Percentiles rank a stretch among this genome's conserved stretches.
These are phyloP conservation scores for Aspergillus cristatus DNA, from an alignment of 495 filamentous ascomycete genomes.

Conservation along the genomic window DNA sequence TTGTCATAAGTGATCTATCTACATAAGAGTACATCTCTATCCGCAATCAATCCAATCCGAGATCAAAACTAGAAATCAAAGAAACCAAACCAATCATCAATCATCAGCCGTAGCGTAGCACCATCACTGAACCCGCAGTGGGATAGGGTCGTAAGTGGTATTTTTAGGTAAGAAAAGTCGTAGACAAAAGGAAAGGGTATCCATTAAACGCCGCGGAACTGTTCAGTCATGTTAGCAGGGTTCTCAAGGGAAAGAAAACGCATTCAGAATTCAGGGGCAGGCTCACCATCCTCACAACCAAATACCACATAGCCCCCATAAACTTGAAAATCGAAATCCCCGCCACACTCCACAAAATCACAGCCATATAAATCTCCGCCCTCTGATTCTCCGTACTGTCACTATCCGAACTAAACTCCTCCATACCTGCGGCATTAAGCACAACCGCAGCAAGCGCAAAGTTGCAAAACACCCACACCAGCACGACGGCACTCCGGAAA, in stretches of 20 bases:
- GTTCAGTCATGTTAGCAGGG: slow-evolving; percentile 11
- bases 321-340: slow-evolving; percentile 83
- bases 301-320: slow-evolving; percentile 85
- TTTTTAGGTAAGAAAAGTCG: too few species aligned
- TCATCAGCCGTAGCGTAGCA: background rate
- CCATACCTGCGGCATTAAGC: slow-evolving; percentile 71
- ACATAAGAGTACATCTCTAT: too few species aligned
- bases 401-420: slow-evolving; percentile 44
- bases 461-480: slow-evolving; percentile 96
- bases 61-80: slow-evolving; percentile 2
- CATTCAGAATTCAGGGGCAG: background rate
- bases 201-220: slow-evolving; percentile 47
- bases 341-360: slow-evolving; percentile 90
- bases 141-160: slow-evolving; percentile 1
- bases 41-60: too few species aligned
- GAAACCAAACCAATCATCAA: slow-evolving; percentile 1
- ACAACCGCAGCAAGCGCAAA: slow-evolving; percentile 85
- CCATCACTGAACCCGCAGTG: slow-evolving; percentile 7
- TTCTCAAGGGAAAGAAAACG: background rate
- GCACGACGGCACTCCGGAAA: slow-evolving; percentile 81
- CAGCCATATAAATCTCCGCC: slow-evolving; percentile 75
- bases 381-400: slow-evolving; percentile 38
- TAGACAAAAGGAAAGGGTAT: too few species aligned
- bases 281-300: slow-evolving; percentile 73
- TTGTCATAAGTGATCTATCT: too few species aligned